phyloP scores from a whole-genome alignment of 2,329 filamentous ascomycete genomes.

The Pseudocercospora vitis region DNA sequence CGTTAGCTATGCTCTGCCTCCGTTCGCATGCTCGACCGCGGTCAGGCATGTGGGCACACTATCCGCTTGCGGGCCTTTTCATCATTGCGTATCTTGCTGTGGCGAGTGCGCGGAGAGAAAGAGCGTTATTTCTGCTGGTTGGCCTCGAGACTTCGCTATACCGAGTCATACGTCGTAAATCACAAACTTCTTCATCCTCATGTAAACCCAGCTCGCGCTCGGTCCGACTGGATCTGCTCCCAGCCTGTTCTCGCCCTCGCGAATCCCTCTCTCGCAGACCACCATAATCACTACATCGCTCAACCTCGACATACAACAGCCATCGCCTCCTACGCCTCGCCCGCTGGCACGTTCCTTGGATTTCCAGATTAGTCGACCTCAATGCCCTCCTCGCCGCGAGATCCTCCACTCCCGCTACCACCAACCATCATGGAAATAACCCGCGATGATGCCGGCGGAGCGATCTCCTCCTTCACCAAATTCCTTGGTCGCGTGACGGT shows the following conservation, averaged over 20 bases:
- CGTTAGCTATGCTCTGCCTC: not conserved
- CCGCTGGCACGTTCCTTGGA: not conserved
- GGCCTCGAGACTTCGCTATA: not conserved
- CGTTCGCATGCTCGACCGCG: conserved; percentile 1
- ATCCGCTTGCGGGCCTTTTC: conserved; percentile 9
- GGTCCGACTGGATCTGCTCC: not conserved
- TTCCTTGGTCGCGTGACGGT: too few relatives aligned
- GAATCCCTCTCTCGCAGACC: not conserved
- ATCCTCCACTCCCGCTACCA: not conserved
- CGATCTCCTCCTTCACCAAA: too few relatives aligned
- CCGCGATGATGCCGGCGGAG: not conserved
- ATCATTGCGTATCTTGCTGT: conserved; percentile 1
- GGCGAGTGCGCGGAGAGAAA: not conserved
- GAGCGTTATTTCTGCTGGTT: too few relatives aligned
- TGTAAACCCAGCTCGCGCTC: too few relatives aligned
- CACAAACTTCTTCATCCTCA: too few relatives aligned
- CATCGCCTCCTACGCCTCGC: not conserved
- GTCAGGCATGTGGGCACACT: not conserved
- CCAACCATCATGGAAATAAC: not conserved
- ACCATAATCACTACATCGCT: not conserved
- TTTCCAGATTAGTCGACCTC: not conserved
- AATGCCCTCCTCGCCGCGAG: not conserved
- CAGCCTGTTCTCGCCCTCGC: not conserved
- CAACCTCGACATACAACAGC: too few relatives aligned
- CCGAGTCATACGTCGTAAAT: not conserved